Percentiles rank a stretch among this genome's conserved stretches.
These are phyloP conservation scores for Yamadazyma nakazawae DNA, from an alignment of 805 yeast genomes.

Conservation along the genomic window DNA sequence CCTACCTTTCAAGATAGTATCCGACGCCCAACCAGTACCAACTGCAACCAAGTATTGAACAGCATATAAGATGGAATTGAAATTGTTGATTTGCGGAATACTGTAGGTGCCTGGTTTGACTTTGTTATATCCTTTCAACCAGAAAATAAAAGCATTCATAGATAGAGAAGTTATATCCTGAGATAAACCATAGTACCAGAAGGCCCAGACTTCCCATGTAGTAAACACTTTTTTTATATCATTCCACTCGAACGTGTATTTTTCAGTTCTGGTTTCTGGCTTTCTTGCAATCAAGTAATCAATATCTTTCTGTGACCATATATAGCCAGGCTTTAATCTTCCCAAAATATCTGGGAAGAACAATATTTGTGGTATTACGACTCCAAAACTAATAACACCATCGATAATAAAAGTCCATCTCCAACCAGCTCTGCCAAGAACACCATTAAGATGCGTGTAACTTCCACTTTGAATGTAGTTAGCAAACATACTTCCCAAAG, in stretches of 20 bases:
- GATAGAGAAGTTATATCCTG: background rate
- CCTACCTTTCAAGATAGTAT: slow-evolving; percentile 1
- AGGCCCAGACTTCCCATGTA: slow-evolving; percentile 5
- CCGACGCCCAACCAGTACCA: slow-evolving; percentile 7
- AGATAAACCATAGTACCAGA: slow-evolving; percentile 4
- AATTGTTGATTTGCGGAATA: slow-evolving; percentile 1
- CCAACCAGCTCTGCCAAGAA: slow-evolving; percentile 41
- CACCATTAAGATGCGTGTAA: slow-evolving; percentile 25
- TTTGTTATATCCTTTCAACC: background rate
- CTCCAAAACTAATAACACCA: slow-evolving; percentile 25
- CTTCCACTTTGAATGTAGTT: slow-evolving; percentile 20
- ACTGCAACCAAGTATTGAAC: slow-evolving; percentile 4
- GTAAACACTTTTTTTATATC: background rate
- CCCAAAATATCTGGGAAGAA: slow-evolving; percentile 19
- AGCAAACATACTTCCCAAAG: slow-evolving; percentile 14
- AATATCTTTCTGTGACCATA: background rate
- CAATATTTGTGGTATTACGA: slow-evolving; percentile 35
- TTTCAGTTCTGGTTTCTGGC: background rate
- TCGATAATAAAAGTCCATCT: slow-evolving; percentile 43
- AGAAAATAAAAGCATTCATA: background rate
- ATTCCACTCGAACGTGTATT: background rate
- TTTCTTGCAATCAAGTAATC: background rate
- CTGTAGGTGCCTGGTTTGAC: background rate
- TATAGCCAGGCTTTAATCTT: background rate
- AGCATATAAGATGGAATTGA: slow-evolving; percentile 3